Percentiles rank a stretch among this genome's conserved stretches.
phyloP scores from a whole-genome alignment of 1,284 basidiomycete genomes.

The Apiotrichum porosum region DNA sequence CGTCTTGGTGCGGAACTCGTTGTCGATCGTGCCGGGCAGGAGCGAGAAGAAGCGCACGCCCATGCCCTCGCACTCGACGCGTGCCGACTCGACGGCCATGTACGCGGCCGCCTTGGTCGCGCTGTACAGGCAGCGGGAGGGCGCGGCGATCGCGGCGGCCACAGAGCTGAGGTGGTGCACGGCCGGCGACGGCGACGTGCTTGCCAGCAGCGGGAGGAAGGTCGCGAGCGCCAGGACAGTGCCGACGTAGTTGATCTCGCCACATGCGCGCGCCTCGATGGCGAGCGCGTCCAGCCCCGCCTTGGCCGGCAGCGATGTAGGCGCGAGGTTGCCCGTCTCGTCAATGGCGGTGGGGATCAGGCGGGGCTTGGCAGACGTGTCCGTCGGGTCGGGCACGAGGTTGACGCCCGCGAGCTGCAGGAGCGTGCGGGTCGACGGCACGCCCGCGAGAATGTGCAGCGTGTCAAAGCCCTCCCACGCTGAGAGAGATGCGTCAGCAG shows the following conservation, averaged over 20 bases:
- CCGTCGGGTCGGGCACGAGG: constrained; percentile 26
- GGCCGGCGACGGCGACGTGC: constrained; percentile 65
- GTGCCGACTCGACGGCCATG: constrained; percentile 68
- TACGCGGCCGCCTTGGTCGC: constrained; percentile 78
- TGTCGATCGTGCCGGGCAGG: constrained; percentile 55
- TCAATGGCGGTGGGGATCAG: constrained; percentile 7
- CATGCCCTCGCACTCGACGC: constrained; percentile 51
- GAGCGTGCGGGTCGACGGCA: constrained; percentile 73
- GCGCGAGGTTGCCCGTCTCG: neutral
- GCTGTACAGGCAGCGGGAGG: constrained; percentile 77
- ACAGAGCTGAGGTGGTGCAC: constrained; percentile 75
- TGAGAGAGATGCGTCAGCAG: constrained; percentile 34
- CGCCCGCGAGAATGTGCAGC: constrained; percentile 75
- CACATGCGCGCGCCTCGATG: constrained; percentile 42
- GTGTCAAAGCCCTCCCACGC: constrained; percentile 82
- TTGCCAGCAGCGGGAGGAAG: constrained; percentile 66
- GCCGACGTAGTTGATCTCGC: constrained; percentile 51
- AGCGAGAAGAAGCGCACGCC: constrained; percentile 48
- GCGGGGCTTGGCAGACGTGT: constrained; percentile 2
- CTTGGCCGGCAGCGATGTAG: constrained; percentile 16
- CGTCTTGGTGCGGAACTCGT: constrained; percentile 69
- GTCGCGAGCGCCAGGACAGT: constrained; percentile 50
- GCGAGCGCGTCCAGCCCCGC: constrained; percentile 46
- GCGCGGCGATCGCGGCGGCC: constrained; percentile 75
- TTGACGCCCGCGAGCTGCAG: constrained; percentile 66